Evolutionary conservation across 805 yeast genomes (phyloP).

Genomic region (Pichia pseudocactophila): DNA sequence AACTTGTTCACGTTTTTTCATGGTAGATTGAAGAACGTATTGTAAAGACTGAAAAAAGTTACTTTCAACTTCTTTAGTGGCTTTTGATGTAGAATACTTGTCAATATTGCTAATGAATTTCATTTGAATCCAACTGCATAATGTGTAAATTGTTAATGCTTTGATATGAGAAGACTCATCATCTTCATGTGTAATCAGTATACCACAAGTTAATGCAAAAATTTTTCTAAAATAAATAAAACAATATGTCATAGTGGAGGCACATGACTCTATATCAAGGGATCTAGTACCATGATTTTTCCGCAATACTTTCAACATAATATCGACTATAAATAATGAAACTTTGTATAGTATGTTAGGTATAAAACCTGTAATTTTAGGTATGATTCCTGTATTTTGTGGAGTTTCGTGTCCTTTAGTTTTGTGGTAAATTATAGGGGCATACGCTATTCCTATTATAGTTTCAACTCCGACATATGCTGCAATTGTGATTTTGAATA

Average conservation of each 20-base stretch:
- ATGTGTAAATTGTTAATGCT: constrained; percentile 20
- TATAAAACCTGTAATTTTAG: constrained; percentile 14
- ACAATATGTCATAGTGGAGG: constrained; percentile 18
- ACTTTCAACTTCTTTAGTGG: constrained; percentile 1
- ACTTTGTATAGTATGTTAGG: constrained; percentile 19
- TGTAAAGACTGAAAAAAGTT: constrained; percentile 15
- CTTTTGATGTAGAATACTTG: not conserved
- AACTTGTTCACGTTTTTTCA: not conserved
- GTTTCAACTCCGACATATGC: constrained; percentile 20
- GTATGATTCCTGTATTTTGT: constrained; percentile 15
- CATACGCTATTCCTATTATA: constrained; percentile 15
- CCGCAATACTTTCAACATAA: constrained; percentile 5
- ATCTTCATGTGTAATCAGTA: constrained; percentile 23
- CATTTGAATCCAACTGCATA: constrained; percentile 20
- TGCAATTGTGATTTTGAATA: constrained; percentile 24
- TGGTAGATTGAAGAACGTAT: constrained; percentile 8
- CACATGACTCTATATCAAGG: constrained; percentile 5
- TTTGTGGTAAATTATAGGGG: constrained; percentile 19
- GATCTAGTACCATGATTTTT: not conserved
- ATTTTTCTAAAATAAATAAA: constrained; percentile 23
- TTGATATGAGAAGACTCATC: constrained; percentile 22
- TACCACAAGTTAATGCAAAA: constrained; percentile 21
- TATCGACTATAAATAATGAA: constrained; percentile 12
- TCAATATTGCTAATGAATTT: constrained; percentile 20
- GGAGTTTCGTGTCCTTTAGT: constrained; percentile 4